Base-by-base conservation (phyloP, 2,329 filamentous ascomycete species). In the Cladophialophora immunda region DNA sequence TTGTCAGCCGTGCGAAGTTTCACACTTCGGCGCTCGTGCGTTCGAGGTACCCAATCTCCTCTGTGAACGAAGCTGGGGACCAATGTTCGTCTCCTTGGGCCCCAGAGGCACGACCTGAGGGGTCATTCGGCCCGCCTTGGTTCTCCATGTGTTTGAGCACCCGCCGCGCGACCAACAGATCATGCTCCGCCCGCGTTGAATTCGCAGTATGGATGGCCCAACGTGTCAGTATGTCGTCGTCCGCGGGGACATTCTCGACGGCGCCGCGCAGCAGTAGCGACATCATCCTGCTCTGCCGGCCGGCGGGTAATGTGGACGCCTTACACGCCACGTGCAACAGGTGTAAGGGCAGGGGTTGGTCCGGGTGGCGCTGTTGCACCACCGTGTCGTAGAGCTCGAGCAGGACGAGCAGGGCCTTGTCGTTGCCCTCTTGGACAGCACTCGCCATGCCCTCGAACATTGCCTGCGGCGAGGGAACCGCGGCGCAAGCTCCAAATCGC, bases 401-500 rank as follows among this genome's bases (percentile, higher is more conserved):
- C 5, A 83, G 73, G 13, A 72, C 73, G 5, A 71, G 62, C 4
- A 82, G 72, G 0, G 77, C 78, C 4, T 66, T 61, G 2, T 65
- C 32, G 36, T 82, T 78, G 11, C 73, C 65, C 5, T 76, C 72
- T 7, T 72, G 32, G 9, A 83, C 76, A 9, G 81, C 81, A 3
- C 73, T 75, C 29, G 74, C 73, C 56, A 83, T 77, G 8, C 81
- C 81, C 30, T 77, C 67, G n/a, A 81, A 78, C 2, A 81, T 65
- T 0, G 74, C 73, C 2, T 72, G 69, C 1, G 73, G 75, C 3
- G 80, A 76, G 8, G 81, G 67, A 29, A 34, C 61, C 74, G 57
- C 38, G 9, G 71, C 60, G 17, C 62, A 63, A 47, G 58, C 41
- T 11, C 70, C 69, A 27, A 73, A 74, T 0, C 73, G 74, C 64